Evolutionary conservation across 2,329 filamentous ascomycete genomes (phyloP), one percentile per base, ranked within the genome.

Genomic region (Sordariomycetes sp.): DNA sequence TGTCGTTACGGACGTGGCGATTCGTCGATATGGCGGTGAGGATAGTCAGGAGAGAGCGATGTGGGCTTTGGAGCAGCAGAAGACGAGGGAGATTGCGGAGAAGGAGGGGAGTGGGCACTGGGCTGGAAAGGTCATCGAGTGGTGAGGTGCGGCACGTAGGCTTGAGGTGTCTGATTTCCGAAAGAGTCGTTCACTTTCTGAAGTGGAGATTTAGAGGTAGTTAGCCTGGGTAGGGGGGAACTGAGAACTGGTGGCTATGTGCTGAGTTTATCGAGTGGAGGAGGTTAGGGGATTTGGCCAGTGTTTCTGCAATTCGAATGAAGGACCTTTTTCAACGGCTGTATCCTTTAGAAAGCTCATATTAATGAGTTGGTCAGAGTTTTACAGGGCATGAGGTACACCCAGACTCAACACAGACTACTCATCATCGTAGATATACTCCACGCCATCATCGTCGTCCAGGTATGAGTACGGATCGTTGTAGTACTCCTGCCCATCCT

Each of bases 1-100:
- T 17, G 58, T 64, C 57, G 64, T 65, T 5, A 62, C 64, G 0
- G 57, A 57, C 0, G 62, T 61, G 24, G 64, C 57, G 15, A 15
- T 53, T 2, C 2, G 13, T 12, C n/a, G 6, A 12, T 50, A 50
- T 50, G 20, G 20, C 10, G 45, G 12, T 10, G n/a, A 24, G n/a
- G 45, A 50, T 6, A 12, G 10, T 6, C n/a, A 24, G n/a, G n/a
- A 20, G 10, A 20, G 51, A 3, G 20, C 20, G n/a, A 25, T 36
- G 10, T 51, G 50, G 20, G 45, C 34, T 24, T 13, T 53, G 20
- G 35, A 52, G 2, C 20, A 52, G 48, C 35, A 35, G 8, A 32
- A 52, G 10, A 12, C 22, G 32, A 34, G 28, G 55, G 28, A 57
- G 32, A 50, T 24, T 6, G 45, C n/a, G 20, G 50, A 28, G 10